A percentile compares a stretch with the other conserved stretches of the same genome.
Evolutionary conservation across 2,329 filamentous ascomycete genomes (phyloP).

Genomic region (Akanthomyces uredinophilus): DNA sequence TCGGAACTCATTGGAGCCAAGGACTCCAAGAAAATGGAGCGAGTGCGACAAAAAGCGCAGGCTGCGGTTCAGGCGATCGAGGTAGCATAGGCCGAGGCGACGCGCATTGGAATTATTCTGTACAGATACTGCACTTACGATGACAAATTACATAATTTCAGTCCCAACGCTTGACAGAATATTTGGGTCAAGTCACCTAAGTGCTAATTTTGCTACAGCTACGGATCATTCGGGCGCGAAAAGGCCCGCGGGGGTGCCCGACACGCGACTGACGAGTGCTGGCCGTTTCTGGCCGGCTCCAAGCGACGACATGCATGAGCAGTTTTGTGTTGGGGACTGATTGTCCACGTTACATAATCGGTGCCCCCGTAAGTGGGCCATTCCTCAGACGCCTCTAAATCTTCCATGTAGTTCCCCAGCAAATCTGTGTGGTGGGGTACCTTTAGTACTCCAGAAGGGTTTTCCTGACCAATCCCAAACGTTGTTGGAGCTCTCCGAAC

Average conservation of each 20-base stretch:
- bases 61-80: constrained; percentile 19
- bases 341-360: constrained; percentile 13
- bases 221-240: not conserved
- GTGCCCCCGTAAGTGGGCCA: not conserved
- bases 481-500: constrained; percentile 17
- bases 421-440: constrained; percentile 9
- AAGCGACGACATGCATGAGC: not conserved
- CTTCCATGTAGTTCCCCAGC: not conserved
- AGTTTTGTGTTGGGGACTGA: constrained; percentile 8
- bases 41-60: constrained; percentile 31
- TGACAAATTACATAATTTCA: not conserved
- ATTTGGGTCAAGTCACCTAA: not conserved
- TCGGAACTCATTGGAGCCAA: constrained; percentile 50
- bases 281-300: constrained; percentile 11
- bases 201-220: not conserved
- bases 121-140: not conserved
- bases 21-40: constrained; percentile 40
- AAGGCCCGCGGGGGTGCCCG: constrained; percentile 1
- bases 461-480: constrained; percentile 14
- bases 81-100: not conserved
- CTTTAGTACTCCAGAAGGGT: not conserved
- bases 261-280: not conserved
- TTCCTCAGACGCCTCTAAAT: not conserved
- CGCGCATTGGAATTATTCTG: not conserved
- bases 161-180: no score